Evolutionary conservation across 2,329 filamentous ascomycete species (phyloP).

Genomic region (Leptoxyphium fumago): DNA sequence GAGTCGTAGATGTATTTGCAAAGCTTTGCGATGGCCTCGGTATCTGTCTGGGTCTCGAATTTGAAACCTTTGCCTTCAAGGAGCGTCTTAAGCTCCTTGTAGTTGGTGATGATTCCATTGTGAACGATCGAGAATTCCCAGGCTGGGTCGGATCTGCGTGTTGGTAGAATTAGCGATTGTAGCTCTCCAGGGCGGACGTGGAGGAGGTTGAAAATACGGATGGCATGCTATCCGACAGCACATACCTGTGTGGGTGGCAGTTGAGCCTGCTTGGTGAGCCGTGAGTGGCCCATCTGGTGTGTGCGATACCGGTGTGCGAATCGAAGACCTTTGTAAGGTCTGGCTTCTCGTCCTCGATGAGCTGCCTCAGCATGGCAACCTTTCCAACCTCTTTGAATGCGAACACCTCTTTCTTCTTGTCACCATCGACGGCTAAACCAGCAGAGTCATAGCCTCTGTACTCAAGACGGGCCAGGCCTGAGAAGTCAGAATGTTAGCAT

Average conservation of each 20-base stretch:
- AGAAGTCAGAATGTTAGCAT: conserved; percentile 14
- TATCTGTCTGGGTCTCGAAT: conserved; percentile 98
- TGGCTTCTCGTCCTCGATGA: conserved; percentile 70
- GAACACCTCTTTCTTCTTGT: conserved; percentile 96
- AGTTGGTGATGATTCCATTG: conserved; percentile 99
- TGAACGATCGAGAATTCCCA: conserved; percentile 98
- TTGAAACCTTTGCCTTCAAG: conserved; percentile 89
- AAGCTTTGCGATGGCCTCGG: conserved; percentile 97
- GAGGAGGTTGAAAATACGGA: too few species aligned
- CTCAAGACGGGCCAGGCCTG: conserved; percentile 87
- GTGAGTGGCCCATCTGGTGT: conserved; percentile 98
- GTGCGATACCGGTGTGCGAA: conserved; percentile 94
- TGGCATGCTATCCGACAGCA: neutral
- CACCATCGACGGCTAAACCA: conserved; percentile 85
- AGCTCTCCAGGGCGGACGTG: too few species aligned
- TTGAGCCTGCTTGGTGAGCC: conserved; percentile 84
- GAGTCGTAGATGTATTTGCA: conserved; percentile 96
- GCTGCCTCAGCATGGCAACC: conserved; percentile 87
- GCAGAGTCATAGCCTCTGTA: conserved; percentile 98
- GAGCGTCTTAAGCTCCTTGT: conserved; percentile 96
- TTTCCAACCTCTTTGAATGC: conserved; percentile 99
- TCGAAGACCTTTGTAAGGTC: conserved; percentile 90
- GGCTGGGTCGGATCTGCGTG: conserved; percentile 64
- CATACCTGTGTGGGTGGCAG: conserved; percentile 95
- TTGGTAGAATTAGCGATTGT: too few species aligned